Conservation (phyloP, 371 early-diverging fungal genomes). For the Coemansia sp. region DNA sequence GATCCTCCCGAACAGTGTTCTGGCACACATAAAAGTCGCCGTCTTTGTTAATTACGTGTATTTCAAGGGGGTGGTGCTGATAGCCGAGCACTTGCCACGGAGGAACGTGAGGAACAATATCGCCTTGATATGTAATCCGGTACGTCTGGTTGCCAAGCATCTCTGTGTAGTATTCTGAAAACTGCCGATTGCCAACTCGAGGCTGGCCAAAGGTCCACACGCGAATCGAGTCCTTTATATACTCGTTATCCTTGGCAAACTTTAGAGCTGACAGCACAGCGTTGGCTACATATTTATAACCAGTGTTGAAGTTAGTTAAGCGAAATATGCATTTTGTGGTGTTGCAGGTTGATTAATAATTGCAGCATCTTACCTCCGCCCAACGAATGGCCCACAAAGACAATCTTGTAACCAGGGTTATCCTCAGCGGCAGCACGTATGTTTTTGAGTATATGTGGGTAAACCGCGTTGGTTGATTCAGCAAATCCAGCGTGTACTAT, state of each 20-base stretch:
- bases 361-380: conserved; percentile 35
- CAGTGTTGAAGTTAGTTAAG: background rate
- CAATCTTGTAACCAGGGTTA: conserved; percentile 27
- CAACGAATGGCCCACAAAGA: conserved; percentile 45
- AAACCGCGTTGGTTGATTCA: conserved; percentile 29
- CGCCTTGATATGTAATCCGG: conserved; percentile 39
- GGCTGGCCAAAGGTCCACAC: conserved; percentile 51
- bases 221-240: conserved; percentile 23
- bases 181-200: conserved; percentile 42
- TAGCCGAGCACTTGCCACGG: conserved; percentile 50
- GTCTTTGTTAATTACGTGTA: conserved; percentile 41
- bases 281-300: conserved; percentile 21
- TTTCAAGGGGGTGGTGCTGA: conserved; percentile 48
- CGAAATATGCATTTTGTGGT: background rate
- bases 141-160: conserved; percentile 45
- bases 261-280: conserved; percentile 39
- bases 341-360: background rate
- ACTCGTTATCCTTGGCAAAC: conserved; percentile 36
- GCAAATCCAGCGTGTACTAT: conserved; percentile 35
- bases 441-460: conserved; percentile 37
- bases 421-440: conserved; percentile 24
- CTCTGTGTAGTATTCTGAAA: conserved; percentile 40
- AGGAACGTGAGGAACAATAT: conserved; percentile 45
- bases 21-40: conserved; percentile 49
- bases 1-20: conserved; percentile 43